These are phyloP conservation scores for Clitopilus passeckerianus DNA, from an alignment of 768 basidiomycete species.

Conservation along the genomic window DNA sequence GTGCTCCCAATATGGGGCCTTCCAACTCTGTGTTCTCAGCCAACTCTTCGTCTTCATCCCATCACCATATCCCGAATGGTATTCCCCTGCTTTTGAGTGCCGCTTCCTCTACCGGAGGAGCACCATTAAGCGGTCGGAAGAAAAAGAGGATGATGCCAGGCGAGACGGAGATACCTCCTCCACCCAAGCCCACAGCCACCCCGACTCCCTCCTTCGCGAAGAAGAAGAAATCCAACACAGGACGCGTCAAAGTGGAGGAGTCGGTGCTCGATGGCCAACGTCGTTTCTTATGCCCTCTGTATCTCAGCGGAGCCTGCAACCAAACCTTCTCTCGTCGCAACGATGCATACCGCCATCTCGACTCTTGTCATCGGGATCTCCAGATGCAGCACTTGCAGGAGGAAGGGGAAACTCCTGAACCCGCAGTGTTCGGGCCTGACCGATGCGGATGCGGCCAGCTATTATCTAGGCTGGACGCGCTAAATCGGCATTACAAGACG, in stretches of 20 bases:
- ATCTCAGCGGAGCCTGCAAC: neutral
- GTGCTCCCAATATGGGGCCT: neutral
- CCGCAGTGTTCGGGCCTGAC: neutral
- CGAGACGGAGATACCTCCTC: neutral
- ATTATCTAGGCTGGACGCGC: neutral
- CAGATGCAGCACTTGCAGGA: neutral
- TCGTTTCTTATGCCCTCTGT: neutral
- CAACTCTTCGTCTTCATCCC: neutral
- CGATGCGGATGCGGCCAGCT: neutral
- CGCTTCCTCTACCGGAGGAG: neutral
- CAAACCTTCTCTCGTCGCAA: neutral
- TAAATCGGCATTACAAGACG: neutral
- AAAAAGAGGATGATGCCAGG: neutral
- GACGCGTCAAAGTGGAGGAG: neutral
- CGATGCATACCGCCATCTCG: neutral
- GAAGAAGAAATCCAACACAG: neutral
- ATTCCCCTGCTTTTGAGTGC: neutral
- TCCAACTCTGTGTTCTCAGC: neutral
- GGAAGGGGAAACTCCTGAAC: neutral
- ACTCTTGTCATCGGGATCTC: neutral
- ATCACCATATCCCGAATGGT: neutral
- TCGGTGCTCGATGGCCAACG: neutral
- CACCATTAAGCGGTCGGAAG: neutral
- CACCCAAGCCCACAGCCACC: neutral
- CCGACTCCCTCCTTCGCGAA: neutral